Base-by-base conservation (phyloP, 2,329 filamentous ascomycete genomes). In the Arthroderma uncinatum region DNA sequence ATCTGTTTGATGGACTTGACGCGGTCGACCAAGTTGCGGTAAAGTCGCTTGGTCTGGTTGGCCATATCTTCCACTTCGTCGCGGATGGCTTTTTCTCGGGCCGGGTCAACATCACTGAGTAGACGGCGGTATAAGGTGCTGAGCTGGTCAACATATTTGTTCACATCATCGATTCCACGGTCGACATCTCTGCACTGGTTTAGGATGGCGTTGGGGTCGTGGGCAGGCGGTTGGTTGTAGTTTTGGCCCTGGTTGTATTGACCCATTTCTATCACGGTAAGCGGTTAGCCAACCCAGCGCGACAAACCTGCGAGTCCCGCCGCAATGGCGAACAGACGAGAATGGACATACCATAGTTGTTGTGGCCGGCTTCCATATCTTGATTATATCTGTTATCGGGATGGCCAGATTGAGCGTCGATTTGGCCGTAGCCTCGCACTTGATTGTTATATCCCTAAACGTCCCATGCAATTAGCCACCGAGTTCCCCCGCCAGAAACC, bases 101-200 rank as follows among this genome's bases (percentile, higher is more conserved):
- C 82, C 64, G 83, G 84, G 68, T 91, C 87, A 60, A 86, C 83
- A 65, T 89, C 87, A 66, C 84, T 82, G 62, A 95, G 82, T 34
- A 84, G 82, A 61, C 83, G 79, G 67, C 82, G 80, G 69, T 92
- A 87, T 37, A 89, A 78, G 70, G 79, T 79, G 65, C 83, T 82
- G 52, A 95, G 82, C 66, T 86, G 81, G 62, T 83, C 79, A 34
- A 94, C 81, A 65, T 87, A 87, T 61, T 74, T 73, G 66, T 90
- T 83, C 66, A 96, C 82, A 58, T 83, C 78, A 61, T 87, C 81
- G 66, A 96, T 87, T 42, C 84, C 86, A 59, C 81, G 78, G 70
- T 90, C 86, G 69, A 96, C 86, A 48, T 88, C 83, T 59, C 83
- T 82, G 74, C 89, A 93, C 70, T 93, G 86, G 74, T 94, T 89